Evolutionary conservation across 176 grass and related monocot species (phyloP), one percentile per base, ranked within the genome.

Genomic region (Aechmea fasciata): DNA sequence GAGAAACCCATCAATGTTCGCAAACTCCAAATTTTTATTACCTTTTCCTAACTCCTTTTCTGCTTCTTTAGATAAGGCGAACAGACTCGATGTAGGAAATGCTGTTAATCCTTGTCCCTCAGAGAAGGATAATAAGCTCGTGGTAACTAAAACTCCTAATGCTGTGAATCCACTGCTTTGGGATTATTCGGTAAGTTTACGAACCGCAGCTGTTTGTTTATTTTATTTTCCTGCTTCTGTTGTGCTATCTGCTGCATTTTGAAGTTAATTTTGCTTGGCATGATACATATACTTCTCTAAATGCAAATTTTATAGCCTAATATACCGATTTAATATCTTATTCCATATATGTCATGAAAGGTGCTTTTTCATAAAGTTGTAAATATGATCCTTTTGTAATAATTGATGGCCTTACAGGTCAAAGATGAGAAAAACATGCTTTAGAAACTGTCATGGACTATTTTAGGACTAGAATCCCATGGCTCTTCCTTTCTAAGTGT

Each of bases 101-200:
- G 88, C 86, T 49, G 73, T 33, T 70, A 97, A 86, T 74, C 94
- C 94, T 66, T 76, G 81, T 26, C 84, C 84, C 41, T 93, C 89
- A 19, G 81, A 87, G 13, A 97, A 85, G 59, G 81, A 85, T 47
- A 88, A 83, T 29, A 92, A 75, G 63, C 84, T 97, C 70, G 86
- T 90, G 65, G 73, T 97, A 47, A 73, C 77, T 69, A 97, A 97
- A 66, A 77, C 79, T 66, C 94, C 94, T 3, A 92, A 97, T 77
- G 84, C 84, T 22, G 77, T 97, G 70, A 97, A 87, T 63, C 94
- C 94, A 75, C 79, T 97, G 61, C 72, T 92, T 47, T 97, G 86
- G 89, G 84, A 83, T 83, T 91, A 97, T 72, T 81, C 82, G 67
- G 94, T 97, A 79, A 92, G 89, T 85, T 59, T 50, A 64, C 52